Percentiles rank a stretch among this genome's conserved stretches.
Conservation (phyloP, 1,139 yeast species). For the Yamadazyma siamensis region DNA sequence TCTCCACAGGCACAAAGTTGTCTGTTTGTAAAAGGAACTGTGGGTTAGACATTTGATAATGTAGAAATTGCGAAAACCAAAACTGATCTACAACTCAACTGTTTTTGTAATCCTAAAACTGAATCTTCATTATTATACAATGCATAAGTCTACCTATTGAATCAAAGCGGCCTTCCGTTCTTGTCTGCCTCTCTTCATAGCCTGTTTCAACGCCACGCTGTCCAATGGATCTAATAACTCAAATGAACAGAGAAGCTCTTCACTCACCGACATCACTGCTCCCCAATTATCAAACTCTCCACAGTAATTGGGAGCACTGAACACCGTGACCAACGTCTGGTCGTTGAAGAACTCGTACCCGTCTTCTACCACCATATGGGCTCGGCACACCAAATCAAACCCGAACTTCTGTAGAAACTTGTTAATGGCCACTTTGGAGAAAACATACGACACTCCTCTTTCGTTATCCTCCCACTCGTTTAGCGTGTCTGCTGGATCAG, state of each 20-base stretch:
- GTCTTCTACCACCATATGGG: slow-evolving; percentile 98
- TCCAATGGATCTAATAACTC: slow-evolving; percentile 93
- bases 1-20: slow-evolving; percentile 30
- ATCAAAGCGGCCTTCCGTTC: slow-evolving; percentile 60
- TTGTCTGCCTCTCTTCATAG: slow-evolving; percentile 81
- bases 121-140: no score
- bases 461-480: slow-evolving; percentile 99
- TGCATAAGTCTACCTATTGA: no score
- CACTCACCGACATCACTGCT: slow-evolving; percentile 96
- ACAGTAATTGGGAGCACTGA: slow-evolving; percentile 95
- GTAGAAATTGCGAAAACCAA: no score
- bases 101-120: no score
- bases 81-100: no score
- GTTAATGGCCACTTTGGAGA: slow-evolving; percentile 86
- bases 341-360: slow-evolving; percentile 97
- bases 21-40: slow-evolving; percentile 36
- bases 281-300: slow-evolving; percentile 99
- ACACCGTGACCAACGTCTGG: slow-evolving; percentile 88
- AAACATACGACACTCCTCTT: slow-evolving; percentile 96
- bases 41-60: slow-evolving; percentile 8
- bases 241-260: slow-evolving; percentile 86
- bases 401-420: slow-evolving; percentile 85
- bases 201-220: slow-evolving; percentile 87
- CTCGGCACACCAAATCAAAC: slow-evolving; percentile 92
- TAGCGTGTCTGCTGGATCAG: slow-evolving; percentile 92